These are phyloP conservation scores for Ramichloridium luteum DNA, from an alignment of 2,329 filamentous ascomycete species.

Conservation along the genomic window DNA sequence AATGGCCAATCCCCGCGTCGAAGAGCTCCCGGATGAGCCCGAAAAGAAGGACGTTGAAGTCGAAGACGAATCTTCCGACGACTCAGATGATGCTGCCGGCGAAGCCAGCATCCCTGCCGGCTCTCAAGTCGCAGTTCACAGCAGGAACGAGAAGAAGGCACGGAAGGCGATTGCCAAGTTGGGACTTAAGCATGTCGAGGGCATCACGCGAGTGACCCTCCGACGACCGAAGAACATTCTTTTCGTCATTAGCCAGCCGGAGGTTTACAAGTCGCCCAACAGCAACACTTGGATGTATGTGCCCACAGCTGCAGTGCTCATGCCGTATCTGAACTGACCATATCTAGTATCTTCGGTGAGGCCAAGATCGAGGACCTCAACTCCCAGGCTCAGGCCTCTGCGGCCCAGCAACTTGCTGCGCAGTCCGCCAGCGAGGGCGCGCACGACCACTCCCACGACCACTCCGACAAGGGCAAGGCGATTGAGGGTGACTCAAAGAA, in stretches of 20 bases:
- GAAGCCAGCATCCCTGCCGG: constrained; percentile 65
- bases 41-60: constrained; percentile 45
- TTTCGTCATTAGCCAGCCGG: constrained; percentile 98
- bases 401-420: constrained; percentile 85
- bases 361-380: constrained; percentile 99
- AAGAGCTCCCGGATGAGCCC: constrained; percentile 86
- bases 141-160: constrained; percentile 99
- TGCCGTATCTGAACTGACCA: constrained; percentile 3
- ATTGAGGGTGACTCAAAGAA: constrained; percentile 50
- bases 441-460: constrained; percentile 66
- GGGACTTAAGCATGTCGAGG: constrained; percentile 87
- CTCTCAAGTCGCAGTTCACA: constrained; percentile 83
- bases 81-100: constrained; percentile 63
- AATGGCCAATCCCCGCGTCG: constrained; percentile 96
- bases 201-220: constrained; percentile 96
- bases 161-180: constrained; percentile 99
- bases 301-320: constrained; percentile 6
- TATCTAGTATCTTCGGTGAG: constrained; percentile 85
- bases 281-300: constrained; percentile 99
- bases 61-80: constrained; percentile 60
- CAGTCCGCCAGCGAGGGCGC: constrained; percentile 54
- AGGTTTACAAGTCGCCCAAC: constrained; percentile 98
- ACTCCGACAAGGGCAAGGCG: constrained; percentile 64
- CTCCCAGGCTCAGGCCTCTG: constrained; percentile 91
- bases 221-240: constrained; percentile 99